Evolutionary conservation across 805 yeast genomes (phyloP), one percentile per base, ranked within the genome.

Genomic region (Cyberlindnera suaveolens): DNA sequence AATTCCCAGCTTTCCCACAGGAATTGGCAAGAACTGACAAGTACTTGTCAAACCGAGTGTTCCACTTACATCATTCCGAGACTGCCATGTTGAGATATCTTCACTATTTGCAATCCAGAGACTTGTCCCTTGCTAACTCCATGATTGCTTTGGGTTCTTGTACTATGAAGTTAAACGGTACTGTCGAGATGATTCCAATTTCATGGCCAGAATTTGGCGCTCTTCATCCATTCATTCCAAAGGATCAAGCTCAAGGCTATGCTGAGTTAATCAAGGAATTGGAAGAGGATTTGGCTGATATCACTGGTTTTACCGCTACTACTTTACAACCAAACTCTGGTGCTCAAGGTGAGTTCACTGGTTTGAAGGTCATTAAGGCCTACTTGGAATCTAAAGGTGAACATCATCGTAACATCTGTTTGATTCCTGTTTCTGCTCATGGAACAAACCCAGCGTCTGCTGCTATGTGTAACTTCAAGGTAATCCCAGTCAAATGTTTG

Each of bases 401-500:
- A 59, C 64, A 73, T 15, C 68, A 80, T 46, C 77, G 99, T 61
- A 80, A 89, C 62, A 74, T 93, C 42, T 93, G 97, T 65, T 73
- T 93, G 60, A 93, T 93, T 55, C 99, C 99, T 5, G 96, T 91
- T 4, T 82, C 93, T 56, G 99, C 99, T 2, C 99, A 93, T 60
- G 99, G 99, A 46, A 93, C 99, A 15, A 93, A 93, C 61, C 99
- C 99, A 19, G 99, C 99, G 0, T 87, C 96, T 36, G 98, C 99
- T 16, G 87, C 96, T 16, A 93, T 93, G 96, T 82, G 95, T 54
- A 97, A 96, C 31, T 68, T 93, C 66, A 88, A 86, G 64, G 98
- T 93, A 37, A 87, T 93, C 17, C 82, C 97, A 5, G 88, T 93
- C 37, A 88, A 89, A 63, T 93, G 99, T 69, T 68, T 82, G 43